phyloP scores from a whole-genome alignment of 441 rosid species.

The Metrosideros polymorpha region DNA sequence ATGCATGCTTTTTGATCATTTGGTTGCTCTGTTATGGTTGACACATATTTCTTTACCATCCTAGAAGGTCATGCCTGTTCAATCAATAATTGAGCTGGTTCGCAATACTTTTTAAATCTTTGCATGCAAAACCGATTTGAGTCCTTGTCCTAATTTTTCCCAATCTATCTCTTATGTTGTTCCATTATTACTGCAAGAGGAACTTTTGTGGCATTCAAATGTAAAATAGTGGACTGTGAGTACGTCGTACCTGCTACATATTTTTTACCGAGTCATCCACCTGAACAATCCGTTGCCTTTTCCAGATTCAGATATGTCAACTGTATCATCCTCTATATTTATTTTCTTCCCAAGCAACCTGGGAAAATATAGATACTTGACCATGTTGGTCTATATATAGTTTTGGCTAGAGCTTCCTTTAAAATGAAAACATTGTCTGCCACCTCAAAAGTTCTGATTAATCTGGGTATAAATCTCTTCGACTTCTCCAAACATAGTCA shows the following conservation, averaged over 20 bases:
- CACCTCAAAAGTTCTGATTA: neutral
- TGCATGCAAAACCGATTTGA: neutral
- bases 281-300: neutral
- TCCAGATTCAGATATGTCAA: neutral
- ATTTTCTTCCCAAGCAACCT: neutral
- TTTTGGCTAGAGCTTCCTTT: neutral
- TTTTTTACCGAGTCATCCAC: neutral
- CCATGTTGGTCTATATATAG: neutral
- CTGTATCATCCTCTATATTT: neutral
- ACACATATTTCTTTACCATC: neutral
- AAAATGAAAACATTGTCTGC: neutral
- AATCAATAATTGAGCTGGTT: neutral
- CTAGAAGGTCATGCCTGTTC: neutral
- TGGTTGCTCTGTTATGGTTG: neutral
- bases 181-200: neutral
- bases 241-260: neutral
- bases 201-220: neutral
- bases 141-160: neutral
- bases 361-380: neutral
- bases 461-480: neutral
- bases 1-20: neutral
- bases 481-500: neutral
- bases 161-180: neutral
- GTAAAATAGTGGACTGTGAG: neutral
- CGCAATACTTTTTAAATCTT: neutral